Base-by-base conservation (phyloP, 2,329 filamentous ascomycete genomes). In the Cladosporium sp. region DNA sequence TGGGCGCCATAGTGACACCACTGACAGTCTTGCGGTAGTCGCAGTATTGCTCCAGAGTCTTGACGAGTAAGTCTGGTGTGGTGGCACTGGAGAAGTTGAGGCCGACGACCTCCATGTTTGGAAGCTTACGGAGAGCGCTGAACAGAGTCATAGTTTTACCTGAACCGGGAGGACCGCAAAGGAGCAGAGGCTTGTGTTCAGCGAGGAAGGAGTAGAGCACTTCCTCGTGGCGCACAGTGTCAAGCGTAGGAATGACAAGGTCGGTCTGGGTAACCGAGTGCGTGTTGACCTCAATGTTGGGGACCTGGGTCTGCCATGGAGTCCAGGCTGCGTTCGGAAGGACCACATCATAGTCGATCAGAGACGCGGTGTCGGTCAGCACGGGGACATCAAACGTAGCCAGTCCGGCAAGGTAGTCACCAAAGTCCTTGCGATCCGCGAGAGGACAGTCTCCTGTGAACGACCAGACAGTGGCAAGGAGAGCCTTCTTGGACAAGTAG, bases 81-180 rank as follows among this genome's bases (percentile, higher is more conserved):
- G 95, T 99, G 1, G 94, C 95, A 68, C 94, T 99, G 4, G 95
- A 99, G 75, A 99, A 99, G 76, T 99, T 99, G 72, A 99, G 90
- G 51, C 94, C 94, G 34, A 99, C 95, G 59, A 97, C 92, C 75
- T 99, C 94, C 92, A 99, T 97, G 72, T 97, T 97, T 3, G 93
- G 93, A 59, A 99, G 81, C 76, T 99, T 99, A 64, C 94, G 88
- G 56, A 99, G 84, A 36, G 94, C 94, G 72, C 93, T 97, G 80
- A 99, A 99, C 12, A 99, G 80, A 11, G 94, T 99, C 94, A 99
- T 99, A 4, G 94, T 99, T 80, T 99, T 99, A 81, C 94, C 94
- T 54, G 94, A 99, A 78, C 94, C 94, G 60, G 94, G 94, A 71
- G 94, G 95, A 74, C 94, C 95, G 73, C 94, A 99, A 15, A 99